Evolutionary conservation across 225 moss, liverwort and hornwort genomes (phyloP).

Genomic region (Marchantia paleacea): DNA sequence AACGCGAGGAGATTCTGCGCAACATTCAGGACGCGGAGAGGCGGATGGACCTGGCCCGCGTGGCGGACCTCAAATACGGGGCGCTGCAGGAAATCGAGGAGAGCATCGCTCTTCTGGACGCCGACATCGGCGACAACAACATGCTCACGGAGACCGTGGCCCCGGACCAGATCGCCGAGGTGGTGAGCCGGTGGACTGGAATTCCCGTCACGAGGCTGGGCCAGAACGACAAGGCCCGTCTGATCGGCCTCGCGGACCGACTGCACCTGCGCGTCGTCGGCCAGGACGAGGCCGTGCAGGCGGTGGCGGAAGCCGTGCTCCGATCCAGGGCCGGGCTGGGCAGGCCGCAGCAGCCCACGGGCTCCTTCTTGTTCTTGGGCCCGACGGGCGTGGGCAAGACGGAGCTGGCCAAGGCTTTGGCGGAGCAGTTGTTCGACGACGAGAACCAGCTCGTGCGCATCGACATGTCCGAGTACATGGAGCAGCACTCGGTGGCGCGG

Average conservation of each 20-base stretch:
- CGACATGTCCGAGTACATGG: slow-evolving; percentile 99
- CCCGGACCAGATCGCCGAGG: slow-evolving; percentile 86
- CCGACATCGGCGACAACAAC: slow-evolving; percentile 81
- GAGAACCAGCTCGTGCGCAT: slow-evolving; percentile 85
- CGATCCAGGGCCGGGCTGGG: slow-evolving; percentile 90
- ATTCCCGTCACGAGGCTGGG: slow-evolving; percentile 94
- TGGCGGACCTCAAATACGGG: slow-evolving; percentile 85
- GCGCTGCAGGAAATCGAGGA: slow-evolving; percentile 74
- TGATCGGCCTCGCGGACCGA: slow-evolving; percentile 69
- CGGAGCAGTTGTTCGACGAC: slow-evolving; percentile 90
- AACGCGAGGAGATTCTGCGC: slow-evolving; percentile 67
- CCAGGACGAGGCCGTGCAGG: slow-evolving; percentile 83
- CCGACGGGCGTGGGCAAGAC: slow-evolving; percentile 96
- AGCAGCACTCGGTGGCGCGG: slow-evolving; percentile 86
- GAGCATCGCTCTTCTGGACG: slow-evolving; percentile 60
- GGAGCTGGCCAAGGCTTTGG: slow-evolving; percentile 84
- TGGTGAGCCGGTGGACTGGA: slow-evolving; percentile 94
- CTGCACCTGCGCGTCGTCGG: slow-evolving; percentile 87
- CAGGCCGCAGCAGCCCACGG: slow-evolving; percentile 75
- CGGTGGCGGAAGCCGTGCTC: slow-evolving; percentile 85
- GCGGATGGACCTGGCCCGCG: slow-evolving; percentile 90
- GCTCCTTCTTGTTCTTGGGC: slow-evolving; percentile 90
- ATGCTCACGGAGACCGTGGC: slow-evolving; percentile 94
- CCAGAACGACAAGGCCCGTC: slow-evolving; percentile 73
- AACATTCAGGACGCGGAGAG: slow-evolving; percentile 79